Evolutionary conservation across 1,284 basidiomycete species (phyloP).

Genomic region (Melampsora americana): DNA sequence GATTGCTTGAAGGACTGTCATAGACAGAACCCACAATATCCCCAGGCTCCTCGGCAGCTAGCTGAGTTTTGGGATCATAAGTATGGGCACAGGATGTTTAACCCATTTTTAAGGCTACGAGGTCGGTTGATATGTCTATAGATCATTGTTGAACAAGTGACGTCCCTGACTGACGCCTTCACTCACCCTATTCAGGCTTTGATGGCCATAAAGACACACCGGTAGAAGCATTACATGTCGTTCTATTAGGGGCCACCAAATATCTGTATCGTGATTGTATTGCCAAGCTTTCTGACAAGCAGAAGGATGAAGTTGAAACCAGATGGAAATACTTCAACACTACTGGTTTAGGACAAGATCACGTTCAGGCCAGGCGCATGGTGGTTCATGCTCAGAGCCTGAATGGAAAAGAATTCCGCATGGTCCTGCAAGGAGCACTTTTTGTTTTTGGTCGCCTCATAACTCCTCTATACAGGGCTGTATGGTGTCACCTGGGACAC

Average conservation of each 20-base stretch:
- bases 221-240: slow-evolving; percentile 2
- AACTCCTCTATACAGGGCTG: not conserved
- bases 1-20: not conserved
- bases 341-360: not conserved
- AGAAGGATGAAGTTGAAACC: not conserved
- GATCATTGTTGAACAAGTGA: no score
- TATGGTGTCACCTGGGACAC: not conserved
- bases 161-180: not conserved
- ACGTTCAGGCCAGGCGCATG: not conserved
- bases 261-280: not conserved
- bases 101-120: not conserved
- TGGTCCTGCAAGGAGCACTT: not conserved
- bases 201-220: slow-evolving; percentile 11
- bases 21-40: not conserved
- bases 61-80: not conserved
- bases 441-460: slow-evolving; percentile 7
- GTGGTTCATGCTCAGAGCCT: not conserved
- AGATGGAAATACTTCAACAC: not conserved
- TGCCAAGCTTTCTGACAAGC: not conserved
- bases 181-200: not conserved
- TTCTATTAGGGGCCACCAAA: not conserved
- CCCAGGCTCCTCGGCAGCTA: no score
- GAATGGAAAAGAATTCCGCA: not conserved
- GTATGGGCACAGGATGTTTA: not conserved
- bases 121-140: not conserved